phyloP scores from a whole-genome alignment of 768 basidiomycete species.

The Neoboletus brunneissimus region DNA sequence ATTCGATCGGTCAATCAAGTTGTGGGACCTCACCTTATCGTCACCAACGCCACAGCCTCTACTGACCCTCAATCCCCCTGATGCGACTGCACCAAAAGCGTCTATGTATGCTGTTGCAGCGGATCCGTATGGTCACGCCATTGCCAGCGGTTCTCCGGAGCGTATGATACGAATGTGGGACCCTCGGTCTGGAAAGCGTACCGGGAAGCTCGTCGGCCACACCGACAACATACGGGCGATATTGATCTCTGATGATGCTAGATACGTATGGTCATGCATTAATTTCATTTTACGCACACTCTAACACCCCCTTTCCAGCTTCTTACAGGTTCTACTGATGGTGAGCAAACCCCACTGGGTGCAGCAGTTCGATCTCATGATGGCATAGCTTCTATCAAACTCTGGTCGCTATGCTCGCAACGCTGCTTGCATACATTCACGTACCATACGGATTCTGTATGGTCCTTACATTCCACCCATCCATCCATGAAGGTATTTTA shows the following conservation, averaged over 20 bases:
- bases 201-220: slow-evolving; percentile 88
- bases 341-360: slow-evolving; percentile 21
- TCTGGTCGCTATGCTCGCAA: slow-evolving; percentile 91
- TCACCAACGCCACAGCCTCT: slow-evolving; percentile 47
- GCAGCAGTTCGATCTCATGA: slow-evolving; percentile 12
- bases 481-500: slow-evolving; percentile 88
- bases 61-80: slow-evolving; percentile 64
- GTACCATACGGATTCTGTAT: slow-evolving; percentile 91
- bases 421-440: slow-evolving; percentile 94
- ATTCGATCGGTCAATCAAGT: slow-evolving; percentile 89
- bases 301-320: slow-evolving; percentile 42
- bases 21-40: slow-evolving; percentile 79
- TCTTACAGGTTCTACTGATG: slow-evolving; percentile 84
- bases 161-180: slow-evolving; percentile 92
- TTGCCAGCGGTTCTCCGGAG: slow-evolving; percentile 92
- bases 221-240: slow-evolving; percentile 96
- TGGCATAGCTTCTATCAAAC: slow-evolving; percentile 70
- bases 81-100: slow-evolving; percentile 61
- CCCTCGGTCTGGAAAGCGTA: slow-evolving; percentile 78
- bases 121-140: slow-evolving; percentile 73
- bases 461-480: slow-evolving; percentile 88
- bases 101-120: slow-evolving; percentile 77
- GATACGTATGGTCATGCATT: slow-evolving; percentile 62
- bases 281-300: slow-evolving; percentile 1
- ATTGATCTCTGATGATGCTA: slow-evolving; percentile 83